Evolutionary conservation across 176 grass and related monocot species (phyloP).

Genomic region (Avena eriantha): DNA sequence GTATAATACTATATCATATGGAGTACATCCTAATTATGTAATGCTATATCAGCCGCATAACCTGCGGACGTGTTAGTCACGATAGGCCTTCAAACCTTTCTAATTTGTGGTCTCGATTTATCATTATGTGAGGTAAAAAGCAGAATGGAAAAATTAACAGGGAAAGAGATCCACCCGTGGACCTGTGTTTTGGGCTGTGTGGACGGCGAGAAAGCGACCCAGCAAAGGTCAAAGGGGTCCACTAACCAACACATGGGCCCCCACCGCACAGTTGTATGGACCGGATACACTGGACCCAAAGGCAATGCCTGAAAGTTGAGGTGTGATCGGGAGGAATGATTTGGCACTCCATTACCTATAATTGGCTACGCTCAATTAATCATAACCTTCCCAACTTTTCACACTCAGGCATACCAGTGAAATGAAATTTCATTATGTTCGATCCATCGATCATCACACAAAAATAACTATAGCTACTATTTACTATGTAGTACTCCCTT

Average conservation of each 20-base stretch:
- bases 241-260: not conserved
- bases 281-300: not conserved
- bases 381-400: too few relatives aligned
- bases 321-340: not conserved
- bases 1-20: too few relatives aligned
- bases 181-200: not conserved
- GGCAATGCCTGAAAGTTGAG: not conserved
- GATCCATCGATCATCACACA: too few relatives aligned
- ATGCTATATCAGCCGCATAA: too few relatives aligned
- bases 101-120: too few relatives aligned
- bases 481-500: too few relatives aligned
- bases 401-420: too few relatives aligned
- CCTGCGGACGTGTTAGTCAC: too few relatives aligned
- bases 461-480: too few relatives aligned
- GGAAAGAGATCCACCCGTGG: not conserved
- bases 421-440: too few relatives aligned
- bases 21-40: too few relatives aligned
- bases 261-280: not conserved
- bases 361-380: not conserved
- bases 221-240: not conserved
- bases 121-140: not conserved
- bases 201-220: conserved; percentile 1
- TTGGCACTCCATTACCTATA: not conserved
- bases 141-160: not conserved
- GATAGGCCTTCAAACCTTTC: too few relatives aligned